A percentile compares a stretch with the other conserved stretches of the same genome.
phyloP scores from a whole-genome alignment of 176 grass and related monocot species.

The Ananas comosus region DNA sequence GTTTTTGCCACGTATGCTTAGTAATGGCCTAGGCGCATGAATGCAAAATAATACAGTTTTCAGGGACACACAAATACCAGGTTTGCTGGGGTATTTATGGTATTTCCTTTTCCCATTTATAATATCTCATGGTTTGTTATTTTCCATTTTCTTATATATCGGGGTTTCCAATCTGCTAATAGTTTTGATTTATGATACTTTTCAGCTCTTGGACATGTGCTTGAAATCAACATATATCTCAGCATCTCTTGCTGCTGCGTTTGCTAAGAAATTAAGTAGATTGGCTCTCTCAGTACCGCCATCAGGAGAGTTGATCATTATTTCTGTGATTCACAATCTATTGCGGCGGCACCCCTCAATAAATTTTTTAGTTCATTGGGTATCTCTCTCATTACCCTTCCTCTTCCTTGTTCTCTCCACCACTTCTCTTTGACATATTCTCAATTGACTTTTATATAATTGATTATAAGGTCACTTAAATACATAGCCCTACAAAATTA shows the following conservation, averaged over 20 bases:
- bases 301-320: constrained; percentile 81
- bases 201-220: constrained; percentile 83
- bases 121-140: background rate
- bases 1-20: too few relatives aligned
- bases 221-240: constrained; percentile 82
- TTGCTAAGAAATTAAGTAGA: constrained; percentile 96
- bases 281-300: constrained; percentile 69
- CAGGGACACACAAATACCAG: too few relatives aligned
- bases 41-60: too few relatives aligned
- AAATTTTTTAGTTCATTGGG: constrained; percentile 94
- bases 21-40: too few relatives aligned
- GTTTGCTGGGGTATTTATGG: too few relatives aligned
- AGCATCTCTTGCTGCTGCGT: constrained; percentile 85
- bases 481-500: too few relatives aligned
- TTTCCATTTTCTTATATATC: background rate
- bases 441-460: too few relatives aligned
- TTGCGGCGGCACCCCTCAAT: constrained; percentile 78
- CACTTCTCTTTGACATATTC: too few relatives aligned
- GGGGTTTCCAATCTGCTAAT: constrained; percentile 12
- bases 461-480: too few relatives aligned
- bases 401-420: background rate
- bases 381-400: constrained; percentile 21
- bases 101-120: too few relatives aligned
- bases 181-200: constrained; percentile 21
- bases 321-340: constrained; percentile 93